phyloP scores from a whole-genome alignment of 2,329 filamentous ascomycete species.

The Zymoseptoria ardabiliae region DNA sequence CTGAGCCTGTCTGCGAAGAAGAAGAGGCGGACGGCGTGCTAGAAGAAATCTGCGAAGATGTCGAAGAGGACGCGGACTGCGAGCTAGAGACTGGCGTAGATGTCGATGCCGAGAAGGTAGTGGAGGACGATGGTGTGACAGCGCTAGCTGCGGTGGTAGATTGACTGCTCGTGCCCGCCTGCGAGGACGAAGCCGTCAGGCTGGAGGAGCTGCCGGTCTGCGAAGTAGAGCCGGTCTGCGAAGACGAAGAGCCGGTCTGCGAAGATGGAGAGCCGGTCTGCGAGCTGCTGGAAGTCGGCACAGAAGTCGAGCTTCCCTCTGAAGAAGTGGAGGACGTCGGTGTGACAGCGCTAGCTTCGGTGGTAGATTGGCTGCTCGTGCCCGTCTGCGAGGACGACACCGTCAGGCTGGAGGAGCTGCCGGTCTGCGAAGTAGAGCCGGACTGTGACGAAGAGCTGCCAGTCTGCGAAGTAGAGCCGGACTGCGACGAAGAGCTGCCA shows the following conservation, averaged over 20 bases:
- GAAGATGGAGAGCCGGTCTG: not conserved
- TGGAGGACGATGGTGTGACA: not conserved
- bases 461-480: no score
- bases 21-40: no score
- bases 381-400: not conserved
- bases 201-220: not conserved
- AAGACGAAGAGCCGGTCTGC: not conserved
- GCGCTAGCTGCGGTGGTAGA: not conserved
- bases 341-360: not conserved
- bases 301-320: not conserved
- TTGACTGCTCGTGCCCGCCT: not conserved
- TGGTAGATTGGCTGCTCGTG: not conserved
- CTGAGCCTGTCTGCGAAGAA: not conserved
- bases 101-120: not conserved
- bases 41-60: not conserved
- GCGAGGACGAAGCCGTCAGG: not conserved
- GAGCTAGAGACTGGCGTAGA: not conserved
- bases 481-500: no score
- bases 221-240: not conserved
- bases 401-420: no score
- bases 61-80: not conserved
- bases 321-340: not conserved
- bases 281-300: not conserved
- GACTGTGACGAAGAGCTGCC: no score
- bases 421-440: not conserved